A percentile compares a stretch with the other conserved stretches of the same genome.
These are phyloP conservation scores for Isatis tinctoria DNA, from an alignment of 345 rosid genomes.

Conservation along the genomic window DNA sequence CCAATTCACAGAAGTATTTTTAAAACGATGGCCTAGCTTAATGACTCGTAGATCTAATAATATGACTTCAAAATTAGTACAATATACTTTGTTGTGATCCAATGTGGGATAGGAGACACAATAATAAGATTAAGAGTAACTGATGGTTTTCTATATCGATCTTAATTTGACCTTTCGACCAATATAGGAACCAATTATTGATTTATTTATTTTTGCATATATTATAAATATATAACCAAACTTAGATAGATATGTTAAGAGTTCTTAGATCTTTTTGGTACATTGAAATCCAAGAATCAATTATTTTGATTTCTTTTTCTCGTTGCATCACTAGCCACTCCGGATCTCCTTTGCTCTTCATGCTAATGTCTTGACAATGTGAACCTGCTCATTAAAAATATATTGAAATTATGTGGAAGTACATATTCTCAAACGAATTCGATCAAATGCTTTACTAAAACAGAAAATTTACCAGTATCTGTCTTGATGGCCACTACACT, in stretches of 20 bases:
- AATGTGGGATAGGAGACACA: background rate
- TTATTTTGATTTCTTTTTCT: conserved; percentile 32
- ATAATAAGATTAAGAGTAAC: background rate
- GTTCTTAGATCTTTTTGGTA: conserved; percentile 21
- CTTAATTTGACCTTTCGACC: background rate
- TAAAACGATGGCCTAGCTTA: too few relatives aligned
- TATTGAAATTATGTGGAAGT: background rate
- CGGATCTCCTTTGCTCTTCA: conserved; percentile 30
- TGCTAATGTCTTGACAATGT: conserved; percentile 35
- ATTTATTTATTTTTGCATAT: background rate
- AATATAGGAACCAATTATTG: background rate
- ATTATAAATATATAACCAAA: background rate
- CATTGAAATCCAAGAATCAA: conserved; percentile 38
- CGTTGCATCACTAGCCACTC: conserved; percentile 40
- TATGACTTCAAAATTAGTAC: background rate
- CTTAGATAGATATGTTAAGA: conserved; percentile 15
- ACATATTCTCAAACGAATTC: background rate
- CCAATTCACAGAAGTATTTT: too few relatives aligned
- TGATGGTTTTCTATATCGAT: background rate
- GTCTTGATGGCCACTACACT: conserved; percentile 39
- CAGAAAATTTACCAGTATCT: background rate
- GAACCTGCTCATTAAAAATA: conserved; percentile 31
- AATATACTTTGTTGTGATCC: background rate
- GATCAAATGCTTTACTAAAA: background rate
- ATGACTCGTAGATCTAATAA: background rate